Base-by-base conservation (phyloP, 2,329 filamentous ascomycete genomes). In the Xylariaceae sp. region DNA sequence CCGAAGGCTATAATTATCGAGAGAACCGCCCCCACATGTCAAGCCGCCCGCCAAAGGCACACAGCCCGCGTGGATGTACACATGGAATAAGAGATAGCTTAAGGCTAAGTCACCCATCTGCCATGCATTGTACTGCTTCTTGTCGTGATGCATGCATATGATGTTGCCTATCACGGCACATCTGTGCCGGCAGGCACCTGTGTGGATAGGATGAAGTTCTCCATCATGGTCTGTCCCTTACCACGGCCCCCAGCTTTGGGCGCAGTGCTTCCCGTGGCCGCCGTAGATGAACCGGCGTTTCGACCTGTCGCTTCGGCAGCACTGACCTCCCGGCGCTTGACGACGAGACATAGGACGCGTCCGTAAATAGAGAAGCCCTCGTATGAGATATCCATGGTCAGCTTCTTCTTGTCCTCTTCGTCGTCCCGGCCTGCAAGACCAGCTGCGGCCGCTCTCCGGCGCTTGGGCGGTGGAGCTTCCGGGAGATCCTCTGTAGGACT, bases 341-440 rank as follows among this genome's bases (percentile, higher is more conserved):
- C 82, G 7, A 98, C 84, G 42, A 98, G 72, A 62, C 89, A 97
- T 17, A 98, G 70, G 32, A 95, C 88, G 51, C 88, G 84, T 9
- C 92, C 88, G 65, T 95, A 94, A 57, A 98, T 96, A 53, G 84
- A 86, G 65, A 97, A 97, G 7, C 92, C 90, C 55, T 97, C 88
- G 64, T 97, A 98, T 11, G 81, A 82, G 17, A 90, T 92, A 46
- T 84, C 82, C 68, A 96, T 77, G 14, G 76, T 78, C 52, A 94
- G 67, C 62, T 96, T 97, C 69, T 98, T 96, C 66, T 96, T 94
- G 56, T 94, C 85, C 41, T 85, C 80, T 8, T 61, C 59, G 13
- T 59, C 59, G 13, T 57, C n/a, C n/a, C n/a, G n/a, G n/a, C n/a
- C 64, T 16, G 55, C 55, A 23, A 39, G 53, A 21, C 44, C 43